Base-by-base conservation (phyloP, 257 asterid species). In the Solanum tacnaense region DNA sequence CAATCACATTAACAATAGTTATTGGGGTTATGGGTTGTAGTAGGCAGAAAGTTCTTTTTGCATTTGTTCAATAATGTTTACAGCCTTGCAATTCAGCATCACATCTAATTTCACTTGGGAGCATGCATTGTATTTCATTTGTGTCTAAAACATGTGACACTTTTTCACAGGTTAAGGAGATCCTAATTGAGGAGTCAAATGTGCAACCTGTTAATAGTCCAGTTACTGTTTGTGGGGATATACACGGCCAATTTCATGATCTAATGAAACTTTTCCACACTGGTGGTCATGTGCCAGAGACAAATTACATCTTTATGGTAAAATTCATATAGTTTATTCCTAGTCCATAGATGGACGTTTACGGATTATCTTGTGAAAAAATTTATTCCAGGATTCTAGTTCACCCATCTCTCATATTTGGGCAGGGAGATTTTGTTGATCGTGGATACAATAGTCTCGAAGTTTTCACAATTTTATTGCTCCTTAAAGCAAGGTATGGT, bases 141-240 rank as follows among this genome's bases (percentile, higher is more conserved):
- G 41, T 81, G 85, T 46, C 85, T 81, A 44, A 46, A 29, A 29
- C 85, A 81, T 16, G 85, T 18, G 39, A 49, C 67, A 46, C 68
- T 81, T 75, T 86, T 89, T 79, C 91, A 75, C 94, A 97, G 99
- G 99, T 97, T 68, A 97, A 97, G 93, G 99, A 97, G 91, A 96
- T 97, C 83, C 91, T 97, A 92, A 97, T 96, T 36, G 99, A 97
- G 94, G 99, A 96, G 93, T 97, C 99, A 73, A 97, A 97, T 93
- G 99, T 97, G 89, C 99, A 97, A 92, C 99, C 99, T 86, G 99
- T 97, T 87, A 96, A 94, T 89, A 96, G 99, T 89, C 99, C 99
- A 31, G 99, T 97, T 90, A 97, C 99, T 76, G 99, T 97, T 84
- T 96, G 99, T 91, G 99, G 99, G 84, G 99, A 96, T 92, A 96